Conservation (phyloP, 345 rosid species). For the Turritis glabra region DNA sequence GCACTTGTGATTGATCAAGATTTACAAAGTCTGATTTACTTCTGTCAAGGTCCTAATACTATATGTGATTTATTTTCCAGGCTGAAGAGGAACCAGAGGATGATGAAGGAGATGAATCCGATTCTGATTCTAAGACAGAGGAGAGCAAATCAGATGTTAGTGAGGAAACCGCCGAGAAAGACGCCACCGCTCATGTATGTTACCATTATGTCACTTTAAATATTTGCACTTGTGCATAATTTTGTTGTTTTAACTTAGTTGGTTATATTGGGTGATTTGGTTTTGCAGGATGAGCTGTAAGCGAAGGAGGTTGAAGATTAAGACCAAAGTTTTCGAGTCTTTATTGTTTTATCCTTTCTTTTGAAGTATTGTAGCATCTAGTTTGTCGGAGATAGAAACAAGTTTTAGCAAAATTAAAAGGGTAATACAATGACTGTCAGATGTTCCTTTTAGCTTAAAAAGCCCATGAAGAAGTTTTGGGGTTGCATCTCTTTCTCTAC, state of each 20-base stretch:
- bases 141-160: constrained; percentile 37
- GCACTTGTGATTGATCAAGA: constrained; percentile 15
- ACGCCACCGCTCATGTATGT: constrained; percentile 55
- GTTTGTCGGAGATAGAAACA: constrained; percentile 30
- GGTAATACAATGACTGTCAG: background rate
- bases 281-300: constrained; percentile 67
- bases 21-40: background rate
- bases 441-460: background rate
- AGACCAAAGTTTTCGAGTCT: constrained; percentile 24
- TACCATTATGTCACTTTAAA: background rate
- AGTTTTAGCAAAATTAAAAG: constrained; percentile 25
- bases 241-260: background rate
- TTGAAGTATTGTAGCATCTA: constrained; percentile 19
- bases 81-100: constrained; percentile 46
- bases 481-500: background rate
- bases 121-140: constrained; percentile 51
- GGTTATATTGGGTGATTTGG: background rate
- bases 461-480: constrained; percentile 8
- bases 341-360: background rate
- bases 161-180: constrained; percentile 27
- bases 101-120: constrained; percentile 50
- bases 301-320: constrained; percentile 9
- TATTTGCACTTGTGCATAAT: background rate
- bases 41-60: background rate
- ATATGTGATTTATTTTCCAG: constrained; percentile 27